Evolutionary conservation across 2,329 filamentous ascomycete species (phyloP).

Genomic region (Bipolaris cookei): DNA sequence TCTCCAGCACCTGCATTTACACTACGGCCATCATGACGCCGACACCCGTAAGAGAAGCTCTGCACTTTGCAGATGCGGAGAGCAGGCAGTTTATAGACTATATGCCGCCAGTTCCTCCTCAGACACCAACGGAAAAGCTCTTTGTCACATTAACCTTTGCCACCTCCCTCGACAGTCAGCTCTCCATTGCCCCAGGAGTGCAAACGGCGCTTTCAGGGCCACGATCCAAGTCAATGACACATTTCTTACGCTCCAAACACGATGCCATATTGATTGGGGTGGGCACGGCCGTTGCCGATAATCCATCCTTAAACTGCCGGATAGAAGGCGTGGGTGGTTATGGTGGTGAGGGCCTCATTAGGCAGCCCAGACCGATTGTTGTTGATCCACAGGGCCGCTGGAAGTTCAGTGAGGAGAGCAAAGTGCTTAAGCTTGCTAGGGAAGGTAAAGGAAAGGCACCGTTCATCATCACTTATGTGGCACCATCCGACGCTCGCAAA

Average conservation of each 20-base stretch:
- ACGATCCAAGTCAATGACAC: slow-evolving; percentile 88
- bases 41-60: slow-evolving; percentile 26
- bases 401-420: slow-evolving; percentile 65
- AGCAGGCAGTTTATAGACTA: slow-evolving; percentile 59
- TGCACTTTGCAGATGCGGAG: slow-evolving; percentile 53
- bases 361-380: slow-evolving; percentile 81
- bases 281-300: slow-evolving; percentile 81
- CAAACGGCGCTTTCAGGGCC: slow-evolving; percentile 84
- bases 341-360: slow-evolving; percentile 57
- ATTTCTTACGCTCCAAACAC: slow-evolving; percentile 82
- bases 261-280: slow-evolving; percentile 85
- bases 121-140: slow-evolving; percentile 17
- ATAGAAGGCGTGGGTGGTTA: slow-evolving; percentile 66
- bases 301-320: slow-evolving; percentile 85
- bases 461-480: slow-evolving; percentile 63
- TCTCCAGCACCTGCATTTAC: neutral
- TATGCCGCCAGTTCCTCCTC: slow-evolving; percentile 48
- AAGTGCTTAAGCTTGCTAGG: slow-evolving; percentile 69
- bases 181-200: slow-evolving; percentile 77
- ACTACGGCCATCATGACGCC: slow-evolving; percentile 7
- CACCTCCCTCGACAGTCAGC: slow-evolving; percentile 81
- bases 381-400: slow-evolving; percentile 81
- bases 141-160: slow-evolving; percentile 81
- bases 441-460: slow-evolving; percentile 74
- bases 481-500: slow-evolving; percentile 35